Evolutionary conservation across 495 filamentous ascomycete species (phyloP).

Genomic region (Daldinia loculata): DNA sequence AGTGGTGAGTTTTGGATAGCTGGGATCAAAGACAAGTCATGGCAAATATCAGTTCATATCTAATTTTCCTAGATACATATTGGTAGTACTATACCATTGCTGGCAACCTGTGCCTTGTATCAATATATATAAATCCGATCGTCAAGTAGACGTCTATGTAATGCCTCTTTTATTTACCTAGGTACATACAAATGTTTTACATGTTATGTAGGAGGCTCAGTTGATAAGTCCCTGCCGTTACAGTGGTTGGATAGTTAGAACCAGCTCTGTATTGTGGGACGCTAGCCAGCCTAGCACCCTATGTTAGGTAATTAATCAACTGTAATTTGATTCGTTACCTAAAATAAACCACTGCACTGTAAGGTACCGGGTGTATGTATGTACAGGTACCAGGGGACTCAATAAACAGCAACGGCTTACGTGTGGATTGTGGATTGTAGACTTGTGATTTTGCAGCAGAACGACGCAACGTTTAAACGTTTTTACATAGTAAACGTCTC

Average conservation of each 20-base stretch:
- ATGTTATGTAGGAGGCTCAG: background rate
- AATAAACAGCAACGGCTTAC: constrained; percentile 37
- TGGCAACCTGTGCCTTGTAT: too few relatives aligned
- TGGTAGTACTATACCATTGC: too few relatives aligned
- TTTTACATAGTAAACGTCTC: background rate
- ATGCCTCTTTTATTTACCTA: background rate
- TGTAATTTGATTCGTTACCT: constrained; percentile 32
- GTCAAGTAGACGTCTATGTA: background rate
- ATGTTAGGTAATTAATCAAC: constrained; percentile 25
- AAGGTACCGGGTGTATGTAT: constrained; percentile 5
- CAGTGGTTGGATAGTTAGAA: background rate
- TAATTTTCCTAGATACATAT: too few relatives aligned
- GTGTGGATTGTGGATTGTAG: constrained; percentile 28
- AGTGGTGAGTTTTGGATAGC: background rate
- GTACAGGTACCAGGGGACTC: constrained; percentile 29
- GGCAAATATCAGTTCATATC: too few relatives aligned
- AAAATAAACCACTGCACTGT: constrained; percentile 18
- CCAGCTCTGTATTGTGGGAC: constrained; percentile 19
- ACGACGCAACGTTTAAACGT: constrained; percentile 28
- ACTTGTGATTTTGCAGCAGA: constrained; percentile 20
- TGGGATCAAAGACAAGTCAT: too few relatives aligned
- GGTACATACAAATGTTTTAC: too few relatives aligned
- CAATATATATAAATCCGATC: too few relatives aligned
- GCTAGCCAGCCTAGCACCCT: background rate
- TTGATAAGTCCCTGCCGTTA: constrained; percentile 2